Base-by-base conservation (phyloP, 257 asterid genomes). In the Rhazya stricta region DNA sequence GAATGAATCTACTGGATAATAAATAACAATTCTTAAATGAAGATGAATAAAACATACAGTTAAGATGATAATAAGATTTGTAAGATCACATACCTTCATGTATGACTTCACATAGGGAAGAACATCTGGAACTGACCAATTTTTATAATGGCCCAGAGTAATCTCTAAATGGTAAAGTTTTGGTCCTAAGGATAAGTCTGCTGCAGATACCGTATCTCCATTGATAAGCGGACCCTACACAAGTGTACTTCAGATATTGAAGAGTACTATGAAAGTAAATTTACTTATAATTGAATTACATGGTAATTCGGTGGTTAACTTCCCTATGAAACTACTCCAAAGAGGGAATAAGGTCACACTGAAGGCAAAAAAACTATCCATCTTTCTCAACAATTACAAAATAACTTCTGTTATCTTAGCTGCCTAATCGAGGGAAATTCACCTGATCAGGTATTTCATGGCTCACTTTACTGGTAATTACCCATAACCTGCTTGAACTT, bases 141-240 rank as follows among this genome's bases (percentile, higher is more conserved):
- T 87, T 85, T 90, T 94, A 67, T 80, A 94, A 83, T 94, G 83
- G 60, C 92, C 97, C 85, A 94, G 70, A 73, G 97, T 86, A 80
- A 90, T 86, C 82, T 92, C 96, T 43, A 94, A 85, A 83, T 94
- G 99, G 80, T 89, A 94, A 9, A 94, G 97, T 86, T 94, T 94
- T 27, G 99, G 99, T 65, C 94, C 99, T 69, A 94, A 96, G 27
- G 98, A 92, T 86, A 94, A 86, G 82, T 94, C 99, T 2, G 96
- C 96, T 11, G 96, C 93, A 69, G 99, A 92, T 71, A 95, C 80
- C 72, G 46, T 84, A 60, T 86, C 77, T 74, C 98, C 98, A 12
- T 87, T 89, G 83, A 95, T 88, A 80, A 88, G 83, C 6, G 96
- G 93, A 39, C 98, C 97, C 99, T 95, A 37, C 45, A 48, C 48